These are phyloP conservation scores for Aspergillus mulundensis DNA, from an alignment of 495 filamentous ascomycete genomes.

Conservation along the genomic window DNA sequence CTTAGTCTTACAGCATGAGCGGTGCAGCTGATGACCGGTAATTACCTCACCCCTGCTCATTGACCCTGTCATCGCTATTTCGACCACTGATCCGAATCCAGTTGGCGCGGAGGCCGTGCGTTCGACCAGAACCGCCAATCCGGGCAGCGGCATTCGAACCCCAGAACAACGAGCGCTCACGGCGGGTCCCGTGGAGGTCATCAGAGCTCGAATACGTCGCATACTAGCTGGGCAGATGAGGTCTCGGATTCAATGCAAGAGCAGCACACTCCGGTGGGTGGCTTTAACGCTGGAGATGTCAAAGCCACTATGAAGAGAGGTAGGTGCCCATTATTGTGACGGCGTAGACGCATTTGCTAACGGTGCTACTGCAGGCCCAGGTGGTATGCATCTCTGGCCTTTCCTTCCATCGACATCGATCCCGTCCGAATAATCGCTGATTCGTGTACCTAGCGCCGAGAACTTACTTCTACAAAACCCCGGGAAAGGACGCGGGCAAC, in stretches of 20 bases:
- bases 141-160: constrained; percentile 33
- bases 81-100: constrained; percentile 7
- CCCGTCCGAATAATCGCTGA: constrained; percentile 10
- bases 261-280: constrained; percentile 42
- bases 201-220: constrained; percentile 13
- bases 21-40: constrained; percentile 11
- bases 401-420: too few relatives aligned
- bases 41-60: constrained; percentile 1
- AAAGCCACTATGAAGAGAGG: constrained; percentile 40
- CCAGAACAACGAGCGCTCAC: constrained; percentile 32
- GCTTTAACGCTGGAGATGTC: constrained; percentile 46
- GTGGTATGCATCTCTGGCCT: too few relatives aligned
- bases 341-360: neutral
- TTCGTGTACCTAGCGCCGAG: constrained; percentile 26
- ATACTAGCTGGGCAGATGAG: constrained; percentile 26
- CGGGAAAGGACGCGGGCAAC: constrained; percentile 38
- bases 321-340: constrained; percentile 15
- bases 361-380: constrained; percentile 18
- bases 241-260: constrained; percentile 27
- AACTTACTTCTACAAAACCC: constrained; percentile 36
- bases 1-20: constrained; percentile 13
- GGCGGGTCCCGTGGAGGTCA: constrained; percentile 29
- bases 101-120: constrained; percentile 40
- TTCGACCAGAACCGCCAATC: constrained; percentile 38
- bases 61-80: neutral